These are phyloP conservation scores for Gastrolobium villosum DNA, from an alignment of 306 rosid species.

Conservation along the genomic window DNA sequence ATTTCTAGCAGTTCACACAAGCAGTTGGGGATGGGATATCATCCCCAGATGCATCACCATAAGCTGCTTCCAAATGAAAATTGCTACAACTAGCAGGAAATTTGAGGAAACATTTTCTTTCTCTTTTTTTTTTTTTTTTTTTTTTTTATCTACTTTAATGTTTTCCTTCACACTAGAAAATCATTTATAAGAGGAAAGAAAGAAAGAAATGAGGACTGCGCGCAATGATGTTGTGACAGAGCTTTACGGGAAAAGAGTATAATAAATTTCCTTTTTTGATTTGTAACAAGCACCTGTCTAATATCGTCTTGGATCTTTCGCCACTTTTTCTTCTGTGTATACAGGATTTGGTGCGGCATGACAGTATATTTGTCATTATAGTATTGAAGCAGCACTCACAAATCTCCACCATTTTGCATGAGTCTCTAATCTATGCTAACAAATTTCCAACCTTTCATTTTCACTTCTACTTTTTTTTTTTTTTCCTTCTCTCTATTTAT, in stretches of 20 bases:
- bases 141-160: not conserved
- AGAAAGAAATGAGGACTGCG: not conserved
- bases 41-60: constrained; percentile 40
- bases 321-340: not conserved
- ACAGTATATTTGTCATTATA: constrained; percentile 52
- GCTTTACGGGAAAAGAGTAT: constrained; percentile 29
- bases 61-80: constrained; percentile 36
- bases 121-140: no score
- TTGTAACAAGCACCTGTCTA: constrained; percentile 20
- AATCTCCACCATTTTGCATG: constrained; percentile 15
- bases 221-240: constrained; percentile 19
- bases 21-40: constrained; percentile 4
- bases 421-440: not conserved
- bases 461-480: not conserved
- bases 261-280: constrained; percentile 26
- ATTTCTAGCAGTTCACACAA: constrained; percentile 21
- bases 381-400: constrained; percentile 36
- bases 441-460: not conserved
- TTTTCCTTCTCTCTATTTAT: no score
- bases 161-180: constrained; percentile 1
- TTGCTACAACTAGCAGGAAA: constrained; percentile 8
- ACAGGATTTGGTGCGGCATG: constrained; percentile 48
- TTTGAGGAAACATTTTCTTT: constrained; percentile 38
- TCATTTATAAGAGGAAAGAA: not conserved
- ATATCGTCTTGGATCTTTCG: constrained; percentile 49